Conservation (phyloP, 2,329 filamentous ascomycete species). For the Graphium sp. region DNA sequence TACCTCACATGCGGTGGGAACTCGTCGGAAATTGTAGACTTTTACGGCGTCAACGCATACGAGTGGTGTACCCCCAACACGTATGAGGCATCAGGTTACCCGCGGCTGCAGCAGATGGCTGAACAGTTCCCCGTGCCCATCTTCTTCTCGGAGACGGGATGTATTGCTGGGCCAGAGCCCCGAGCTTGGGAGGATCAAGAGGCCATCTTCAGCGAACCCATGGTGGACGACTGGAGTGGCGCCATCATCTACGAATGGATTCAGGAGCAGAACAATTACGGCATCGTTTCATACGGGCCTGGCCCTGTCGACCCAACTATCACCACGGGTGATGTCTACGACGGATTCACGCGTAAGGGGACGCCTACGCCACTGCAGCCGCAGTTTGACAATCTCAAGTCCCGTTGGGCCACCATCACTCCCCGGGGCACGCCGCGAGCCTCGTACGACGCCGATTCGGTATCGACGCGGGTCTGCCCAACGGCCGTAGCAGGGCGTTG, state of each 20-base stretch:
- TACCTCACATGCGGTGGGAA: conserved; percentile 70
- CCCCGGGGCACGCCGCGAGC: conserved; percentile 52
- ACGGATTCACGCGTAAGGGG: conserved; percentile 53
- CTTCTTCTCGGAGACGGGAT: conserved; percentile 82
- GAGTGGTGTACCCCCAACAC: conserved; percentile 52
- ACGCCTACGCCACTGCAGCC: conserved; percentile 57
- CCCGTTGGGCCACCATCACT: conserved; percentile 55
- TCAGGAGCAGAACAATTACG: conserved; percentile 68
- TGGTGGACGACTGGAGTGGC: conserved; percentile 56
- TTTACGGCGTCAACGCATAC: conserved; percentile 76
- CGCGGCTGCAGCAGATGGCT: conserved; percentile 47
- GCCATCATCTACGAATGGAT: conserved; percentile 87
- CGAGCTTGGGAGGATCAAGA: conserved; percentile 55
- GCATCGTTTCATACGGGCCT: conserved; percentile 59
- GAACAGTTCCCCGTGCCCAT: conserved; percentile 65
- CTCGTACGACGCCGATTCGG: conserved; percentile 43
- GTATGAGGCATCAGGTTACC: conserved; percentile 53
- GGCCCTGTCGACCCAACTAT: conserved; percentile 31
- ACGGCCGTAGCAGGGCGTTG: conserved; percentile 51
- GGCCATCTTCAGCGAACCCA: conserved; percentile 58
- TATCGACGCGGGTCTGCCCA: conserved; percentile 54
- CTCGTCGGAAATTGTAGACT: conserved; percentile 54
- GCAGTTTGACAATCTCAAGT: conserved; percentile 64
- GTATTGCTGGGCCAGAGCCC: conserved; percentile 43
- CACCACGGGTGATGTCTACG: conserved; percentile 38